A percentile compares a stretch with the other conserved stretches of the same genome.
Evolutionary conservation across 495 filamentous ascomycete species (phyloP).

Genomic region (Parmelia sp.): DNA sequence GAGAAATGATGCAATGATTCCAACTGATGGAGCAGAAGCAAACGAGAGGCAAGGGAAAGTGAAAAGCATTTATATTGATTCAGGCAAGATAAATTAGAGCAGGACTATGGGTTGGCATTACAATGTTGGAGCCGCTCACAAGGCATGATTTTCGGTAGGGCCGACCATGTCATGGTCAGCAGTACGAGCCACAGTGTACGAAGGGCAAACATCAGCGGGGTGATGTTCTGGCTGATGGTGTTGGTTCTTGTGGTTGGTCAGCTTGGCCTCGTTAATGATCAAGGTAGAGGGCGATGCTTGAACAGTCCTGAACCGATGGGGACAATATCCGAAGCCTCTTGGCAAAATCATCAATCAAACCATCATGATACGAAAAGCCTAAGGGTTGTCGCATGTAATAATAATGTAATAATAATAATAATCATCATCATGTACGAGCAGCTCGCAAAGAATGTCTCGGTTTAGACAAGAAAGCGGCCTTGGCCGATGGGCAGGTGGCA

Average conservation of each 20-base stretch:
- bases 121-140: background rate
- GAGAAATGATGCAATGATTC: background rate
- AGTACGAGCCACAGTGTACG: slow-evolving; percentile 2
- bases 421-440: too few relatives aligned
- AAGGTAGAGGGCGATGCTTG: background rate
- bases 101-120: background rate
- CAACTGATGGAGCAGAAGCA: background rate
- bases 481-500: background rate
- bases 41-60: background rate
- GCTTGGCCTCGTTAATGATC: background rate
- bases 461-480: background rate
- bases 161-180: background rate
- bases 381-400: too few relatives aligned
- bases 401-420: too few relatives aligned
- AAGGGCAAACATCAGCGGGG: background rate
- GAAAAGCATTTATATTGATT: background rate
- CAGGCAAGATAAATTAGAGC: background rate
- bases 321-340: background rate
- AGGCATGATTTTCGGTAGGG: background rate
- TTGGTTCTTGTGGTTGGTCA: background rate
- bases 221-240: background rate
- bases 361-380: background rate
- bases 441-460: background rate
- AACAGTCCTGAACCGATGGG: background rate
- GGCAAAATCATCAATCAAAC: too few relatives aligned